Evolutionary conservation across 345 rosid species (phyloP).

Genomic region (Eucalyptus albens): DNA sequence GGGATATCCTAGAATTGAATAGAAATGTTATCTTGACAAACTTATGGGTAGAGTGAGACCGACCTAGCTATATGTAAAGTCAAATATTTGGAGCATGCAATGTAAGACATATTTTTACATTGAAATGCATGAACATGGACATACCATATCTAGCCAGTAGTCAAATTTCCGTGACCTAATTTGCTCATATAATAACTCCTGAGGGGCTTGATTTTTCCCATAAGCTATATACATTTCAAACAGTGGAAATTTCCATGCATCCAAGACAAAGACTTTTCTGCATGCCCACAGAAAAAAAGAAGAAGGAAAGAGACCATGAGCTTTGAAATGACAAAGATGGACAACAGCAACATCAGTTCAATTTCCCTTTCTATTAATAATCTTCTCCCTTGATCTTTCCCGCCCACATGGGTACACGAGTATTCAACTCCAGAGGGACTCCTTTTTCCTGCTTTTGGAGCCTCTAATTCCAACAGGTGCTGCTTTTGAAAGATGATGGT

Average conservation of each 20-base stretch:
- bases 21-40: neutral
- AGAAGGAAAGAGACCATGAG: neutral
- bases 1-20: neutral
- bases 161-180: neutral
- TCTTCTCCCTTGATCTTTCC: neutral
- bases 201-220: neutral
- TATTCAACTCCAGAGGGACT: neutral
- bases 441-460: neutral
- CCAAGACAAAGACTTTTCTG: neutral
- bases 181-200: neutral
- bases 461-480: neutral
- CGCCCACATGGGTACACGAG: neutral
- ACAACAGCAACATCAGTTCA: neutral
- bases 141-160: neutral
- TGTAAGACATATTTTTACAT: neutral
- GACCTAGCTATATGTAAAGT: neutral
- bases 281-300: neutral
- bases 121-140: neutral
- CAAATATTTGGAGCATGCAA: neutral
- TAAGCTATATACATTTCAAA: neutral
- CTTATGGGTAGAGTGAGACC: neutral
- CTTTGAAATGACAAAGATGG: neutral
- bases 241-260: neutral
- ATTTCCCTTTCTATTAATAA: neutral
- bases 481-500: neutral